Percentiles rank a stretch among this genome's conserved stretches.
phyloP scores from a whole-genome alignment of 73 alveolate genomes.

The Paramecium primaurelia region DNA sequence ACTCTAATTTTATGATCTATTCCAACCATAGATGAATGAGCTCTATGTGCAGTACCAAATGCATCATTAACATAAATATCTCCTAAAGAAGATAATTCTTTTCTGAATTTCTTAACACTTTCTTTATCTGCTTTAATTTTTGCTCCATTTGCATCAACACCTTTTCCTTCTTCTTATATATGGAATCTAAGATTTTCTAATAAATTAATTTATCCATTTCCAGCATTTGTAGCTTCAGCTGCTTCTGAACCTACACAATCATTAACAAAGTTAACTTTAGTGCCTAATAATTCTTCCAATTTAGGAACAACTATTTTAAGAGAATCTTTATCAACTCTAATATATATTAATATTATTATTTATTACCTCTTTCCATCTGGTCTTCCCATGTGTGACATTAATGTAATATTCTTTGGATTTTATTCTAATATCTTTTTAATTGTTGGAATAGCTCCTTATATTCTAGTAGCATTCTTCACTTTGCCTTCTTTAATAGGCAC shows the following conservation, averaged over 20 bases:
- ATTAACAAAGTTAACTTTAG: conserved; percentile 73
- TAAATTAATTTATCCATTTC: conserved; percentile 80
- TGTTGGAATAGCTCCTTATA: conserved; percentile 84
- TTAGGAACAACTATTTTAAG: conserved; percentile 87
- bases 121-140: conserved; percentile 79
- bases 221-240: conserved; percentile 70
- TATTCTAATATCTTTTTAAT: conserved; percentile 81
- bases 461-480: conserved; percentile 81
- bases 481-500: conserved; percentile 90
- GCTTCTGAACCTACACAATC: conserved; percentile 92
- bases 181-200: conserved; percentile 95
- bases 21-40: conserved; percentile 96
- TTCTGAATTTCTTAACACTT: conserved; percentile 74
- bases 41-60: conserved; percentile 97
- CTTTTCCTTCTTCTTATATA: conserved; percentile 92
- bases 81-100: conserved; percentile 75
- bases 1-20: conserved; percentile 78
- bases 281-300: conserved; percentile 76
- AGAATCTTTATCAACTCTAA: conserved; percentile 78
- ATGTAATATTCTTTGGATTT: conserved; percentile 87
- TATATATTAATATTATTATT: background rate
- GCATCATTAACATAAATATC: conserved; percentile 71
- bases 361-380: conserved; percentile 79
- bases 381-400: conserved; percentile 92
- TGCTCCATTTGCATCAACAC: conserved; percentile 71